Conservation (phyloP, 2,329 filamentous ascomycete genomes). For the Aspergillus ochraceus region DNA sequence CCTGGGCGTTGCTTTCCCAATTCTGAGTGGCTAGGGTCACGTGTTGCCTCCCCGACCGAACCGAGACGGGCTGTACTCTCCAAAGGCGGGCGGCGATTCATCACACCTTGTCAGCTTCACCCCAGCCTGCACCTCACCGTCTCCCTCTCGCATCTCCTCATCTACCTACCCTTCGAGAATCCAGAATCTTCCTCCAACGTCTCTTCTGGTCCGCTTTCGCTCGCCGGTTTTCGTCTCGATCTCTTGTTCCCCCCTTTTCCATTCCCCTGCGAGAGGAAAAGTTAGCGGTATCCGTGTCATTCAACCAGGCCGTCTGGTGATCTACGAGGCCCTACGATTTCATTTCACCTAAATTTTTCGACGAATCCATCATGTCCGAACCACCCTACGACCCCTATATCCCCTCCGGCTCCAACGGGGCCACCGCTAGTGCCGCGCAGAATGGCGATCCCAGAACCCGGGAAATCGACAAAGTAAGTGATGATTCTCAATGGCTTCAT, state of each 20-base stretch:
- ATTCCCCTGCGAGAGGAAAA: constrained; percentile 10
- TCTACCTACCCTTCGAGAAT: constrained; percentile 5
- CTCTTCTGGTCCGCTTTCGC: not conserved
- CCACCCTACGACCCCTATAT: constrained; percentile 87
- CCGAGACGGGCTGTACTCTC: constrained; percentile 25
- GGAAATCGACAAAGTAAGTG: constrained; percentile 82
- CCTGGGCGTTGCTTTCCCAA: constrained; percentile 16
- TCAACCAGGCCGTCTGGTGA: constrained; percentile 19
- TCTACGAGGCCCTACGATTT: constrained; percentile 17
- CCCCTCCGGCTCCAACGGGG: constrained; percentile 61
- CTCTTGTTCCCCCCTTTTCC: constrained; percentile 5
- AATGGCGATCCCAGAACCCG: constrained; percentile 65
- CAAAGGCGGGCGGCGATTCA: constrained; percentile 25
- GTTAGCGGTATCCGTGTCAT: constrained; percentile 13
- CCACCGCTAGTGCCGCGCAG: constrained; percentile 52
- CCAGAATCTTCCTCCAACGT: constrained; percentile 1
- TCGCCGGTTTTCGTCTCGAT: constrained; percentile 1
- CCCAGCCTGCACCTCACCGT: constrained; percentile 10
- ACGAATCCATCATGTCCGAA: constrained; percentile 53
- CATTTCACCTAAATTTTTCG: constrained; percentile 4
- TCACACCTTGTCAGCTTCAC: constrained; percentile 28
- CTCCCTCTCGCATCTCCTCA: constrained; percentile 9
- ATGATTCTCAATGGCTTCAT: not conserved
- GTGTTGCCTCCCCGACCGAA: constrained; percentile 25
- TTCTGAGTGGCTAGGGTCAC: constrained; percentile 15